Evolutionary conservation across 1,284 basidiomycete species (phyloP).

Genomic region (Ganoderma boninense): DNA sequence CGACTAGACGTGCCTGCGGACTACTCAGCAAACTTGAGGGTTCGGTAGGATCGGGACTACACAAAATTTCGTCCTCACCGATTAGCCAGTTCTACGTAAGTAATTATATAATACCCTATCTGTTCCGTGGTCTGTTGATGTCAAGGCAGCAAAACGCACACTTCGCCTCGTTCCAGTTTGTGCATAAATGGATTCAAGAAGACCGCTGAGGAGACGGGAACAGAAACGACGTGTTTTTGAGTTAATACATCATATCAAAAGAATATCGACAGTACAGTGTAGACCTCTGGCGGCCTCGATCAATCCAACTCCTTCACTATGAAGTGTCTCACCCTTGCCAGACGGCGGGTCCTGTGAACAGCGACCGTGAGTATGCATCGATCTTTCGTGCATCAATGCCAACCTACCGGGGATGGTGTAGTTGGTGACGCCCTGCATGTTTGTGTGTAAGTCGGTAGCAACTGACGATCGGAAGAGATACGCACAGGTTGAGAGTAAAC

Average conservation of each 20-base stretch:
- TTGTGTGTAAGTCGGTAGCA: not conserved
- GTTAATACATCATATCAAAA: not conserved
- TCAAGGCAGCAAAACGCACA: no score
- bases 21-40: no score
- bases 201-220: no score
- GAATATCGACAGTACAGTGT: not conserved
- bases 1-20: no score
- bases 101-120: no score
- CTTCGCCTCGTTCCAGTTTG: no score
- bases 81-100: no score
- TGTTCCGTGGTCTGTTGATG: no score
- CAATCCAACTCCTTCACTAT: not conserved
- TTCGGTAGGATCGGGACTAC: no score
- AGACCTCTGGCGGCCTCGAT: not conserved
- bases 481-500: conserved; percentile 42
- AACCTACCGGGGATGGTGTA: conserved; percentile 46
- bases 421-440: conserved; percentile 37
- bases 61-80: no score
- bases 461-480: not conserved
- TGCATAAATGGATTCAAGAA: no score
- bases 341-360: conserved; percentile 35
- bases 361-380: not conserved
- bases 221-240: not conserved
- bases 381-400: not conserved
- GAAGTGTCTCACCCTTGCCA: conserved; percentile 33